Evolutionary conservation across 31 red algal species (phyloP).

Genomic region (Pterothamnion heteromorphum): DNA sequence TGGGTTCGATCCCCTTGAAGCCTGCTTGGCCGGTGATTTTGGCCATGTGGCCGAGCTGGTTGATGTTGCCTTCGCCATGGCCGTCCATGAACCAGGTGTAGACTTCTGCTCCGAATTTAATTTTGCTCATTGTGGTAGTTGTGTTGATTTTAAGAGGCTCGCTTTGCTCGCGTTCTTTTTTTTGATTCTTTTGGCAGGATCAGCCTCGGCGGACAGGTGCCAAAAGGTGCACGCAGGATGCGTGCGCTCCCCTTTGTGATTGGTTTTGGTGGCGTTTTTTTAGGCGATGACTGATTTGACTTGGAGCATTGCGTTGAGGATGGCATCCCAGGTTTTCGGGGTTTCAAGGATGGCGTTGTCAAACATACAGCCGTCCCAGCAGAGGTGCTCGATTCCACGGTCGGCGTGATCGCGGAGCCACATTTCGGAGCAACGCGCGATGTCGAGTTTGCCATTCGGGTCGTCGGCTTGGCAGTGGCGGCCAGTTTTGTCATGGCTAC

Average conservation of each 20-base stretch:
- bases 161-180: too few relatives aligned
- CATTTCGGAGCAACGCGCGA: not conserved
- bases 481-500: constrained; percentile 4
- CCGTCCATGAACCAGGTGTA: not conserved
- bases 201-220: too few relatives aligned
- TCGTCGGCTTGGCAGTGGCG: not conserved
- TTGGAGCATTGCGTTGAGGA: not conserved
- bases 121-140: not conserved
- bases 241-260: too few relatives aligned
- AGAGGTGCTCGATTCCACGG: not conserved
- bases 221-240: too few relatives aligned
- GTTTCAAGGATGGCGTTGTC: not conserved
- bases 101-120: not conserved
- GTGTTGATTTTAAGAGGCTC: not conserved
- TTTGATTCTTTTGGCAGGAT: too few relatives aligned
- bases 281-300: too few relatives aligned
- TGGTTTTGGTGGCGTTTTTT: too few relatives aligned
- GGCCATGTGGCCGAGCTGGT: not conserved
- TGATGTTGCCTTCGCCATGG: not conserved
- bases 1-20: not conserved
- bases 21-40: not conserved
- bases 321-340: not conserved
- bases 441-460: not conserved
- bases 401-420: not conserved
- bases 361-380: constrained; percentile 27